A percentile compares a stretch with the other conserved stretches of the same genome.
These are phyloP conservation scores for Mrakia gelida DNA, from an alignment of 768 basidiomycete genomes.

Conservation along the genomic window DNA sequence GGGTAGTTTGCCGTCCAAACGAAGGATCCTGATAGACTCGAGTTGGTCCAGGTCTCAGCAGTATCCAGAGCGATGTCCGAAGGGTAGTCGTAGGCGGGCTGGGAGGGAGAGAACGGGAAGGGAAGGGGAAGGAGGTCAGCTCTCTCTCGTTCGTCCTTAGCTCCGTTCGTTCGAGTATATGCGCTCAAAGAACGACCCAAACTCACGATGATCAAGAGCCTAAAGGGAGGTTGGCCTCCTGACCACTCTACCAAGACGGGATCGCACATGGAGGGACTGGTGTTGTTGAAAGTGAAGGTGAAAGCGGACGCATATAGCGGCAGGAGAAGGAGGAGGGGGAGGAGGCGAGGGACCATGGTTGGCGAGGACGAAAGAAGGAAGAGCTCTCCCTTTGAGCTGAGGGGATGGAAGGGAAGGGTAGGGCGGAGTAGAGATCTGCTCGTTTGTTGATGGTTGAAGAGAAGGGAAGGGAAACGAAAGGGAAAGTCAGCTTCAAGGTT, in stretches of 20 bases:
- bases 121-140: neutral
- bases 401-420: neutral
- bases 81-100: constrained; percentile 29
- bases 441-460: no score
- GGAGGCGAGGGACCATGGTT: neutral
- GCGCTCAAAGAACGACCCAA: neutral
- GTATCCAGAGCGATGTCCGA: constrained; percentile 9
- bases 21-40: neutral
- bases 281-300: constrained; percentile 31
- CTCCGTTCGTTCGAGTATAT: neutral
- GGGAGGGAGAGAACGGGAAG: neutral
- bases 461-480: no score
- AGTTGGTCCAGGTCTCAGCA: constrained; percentile 9
- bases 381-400: neutral
- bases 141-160: neutral
- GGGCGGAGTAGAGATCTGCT: neutral
- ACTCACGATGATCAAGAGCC: constrained; percentile 26
- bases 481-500: no score
- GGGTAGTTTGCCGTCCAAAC: constrained; percentile 27
- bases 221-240: constrained; percentile 27
- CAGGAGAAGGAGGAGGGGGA: neutral
- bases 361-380: no score
- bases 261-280: constrained; percentile 19
- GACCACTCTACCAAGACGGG: constrained; percentile 11
- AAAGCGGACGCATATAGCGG: constrained; percentile 19